Conservation (phyloP, 441 rosid genomes). For the Metrosideros polymorpha region DNA sequence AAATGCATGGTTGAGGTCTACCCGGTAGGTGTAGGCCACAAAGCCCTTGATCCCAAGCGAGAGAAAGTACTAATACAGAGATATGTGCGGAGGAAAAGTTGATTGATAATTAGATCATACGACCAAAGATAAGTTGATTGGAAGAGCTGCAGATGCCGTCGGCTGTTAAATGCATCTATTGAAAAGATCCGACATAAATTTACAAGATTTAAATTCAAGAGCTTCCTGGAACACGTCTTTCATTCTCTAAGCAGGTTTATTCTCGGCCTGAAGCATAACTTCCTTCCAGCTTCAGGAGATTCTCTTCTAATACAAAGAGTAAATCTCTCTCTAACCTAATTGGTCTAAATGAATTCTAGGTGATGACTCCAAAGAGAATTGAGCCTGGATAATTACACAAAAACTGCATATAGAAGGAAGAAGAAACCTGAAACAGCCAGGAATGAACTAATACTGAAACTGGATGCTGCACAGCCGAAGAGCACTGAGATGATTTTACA, state of each 20-base stretch:
- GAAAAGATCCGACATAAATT: neutral
- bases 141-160: neutral
- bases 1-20: neutral
- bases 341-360: neutral
- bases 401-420: neutral
- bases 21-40: neutral
- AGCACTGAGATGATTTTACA: neutral
- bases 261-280: neutral
- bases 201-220: neutral
- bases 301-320: neutral
- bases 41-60: neutral
- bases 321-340: neutral
- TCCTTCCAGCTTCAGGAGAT: neutral
- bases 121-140: neutral
- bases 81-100: neutral
- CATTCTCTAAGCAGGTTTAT: neutral
- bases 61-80: neutral
- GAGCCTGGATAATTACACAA: neutral
- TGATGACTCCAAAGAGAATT: neutral
- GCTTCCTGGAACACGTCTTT: neutral
- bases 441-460: neutral
- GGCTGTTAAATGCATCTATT: neutral
- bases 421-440: neutral
- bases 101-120: neutral
- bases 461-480: conserved; percentile 49